phyloP scores from a whole-genome alignment of 495 filamentous ascomycete species.

The Cudoniella acicularis region DNA sequence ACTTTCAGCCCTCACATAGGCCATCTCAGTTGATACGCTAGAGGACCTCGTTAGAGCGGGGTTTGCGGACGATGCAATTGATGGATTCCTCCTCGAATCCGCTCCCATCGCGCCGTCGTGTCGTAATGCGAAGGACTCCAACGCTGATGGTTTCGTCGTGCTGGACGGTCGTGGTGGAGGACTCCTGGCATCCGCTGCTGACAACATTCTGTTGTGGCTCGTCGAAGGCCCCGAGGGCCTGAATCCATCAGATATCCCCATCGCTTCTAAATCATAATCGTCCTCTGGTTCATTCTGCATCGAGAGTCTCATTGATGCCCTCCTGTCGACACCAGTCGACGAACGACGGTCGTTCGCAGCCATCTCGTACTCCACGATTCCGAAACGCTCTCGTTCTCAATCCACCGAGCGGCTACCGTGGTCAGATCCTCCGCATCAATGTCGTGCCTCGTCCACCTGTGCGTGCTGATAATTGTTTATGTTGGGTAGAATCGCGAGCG shows the following conservation, averaged over 20 bases:
- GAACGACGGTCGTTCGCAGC: conserved; percentile 14
- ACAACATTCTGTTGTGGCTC: conserved; percentile 18
- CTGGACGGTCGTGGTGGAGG: conserved; percentile 41
- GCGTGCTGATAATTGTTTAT: not conserved
- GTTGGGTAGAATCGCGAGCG: not conserved
- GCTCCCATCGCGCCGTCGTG: conserved; percentile 37
- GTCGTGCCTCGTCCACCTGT: not conserved
- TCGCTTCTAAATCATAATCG: conserved; percentile 36
- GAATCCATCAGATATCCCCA: conserved; percentile 44
- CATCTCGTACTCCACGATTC: conserved; percentile 8
- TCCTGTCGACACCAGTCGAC: conserved; percentile 21
- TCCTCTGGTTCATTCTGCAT: conserved; percentile 30
- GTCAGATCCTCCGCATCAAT: not conserved
- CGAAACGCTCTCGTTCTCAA: conserved; percentile 3
- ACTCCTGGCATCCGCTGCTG: conserved; percentile 14
- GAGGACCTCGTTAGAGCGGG: conserved; percentile 31
- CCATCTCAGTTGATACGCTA: conserved; percentile 32
- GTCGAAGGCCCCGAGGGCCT: conserved; percentile 24
- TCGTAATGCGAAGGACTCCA: conserved; percentile 39
- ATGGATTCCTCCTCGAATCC: conserved; percentile 12
- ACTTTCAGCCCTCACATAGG: conserved; percentile 46
- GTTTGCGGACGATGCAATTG: conserved; percentile 7
- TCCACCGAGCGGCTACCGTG: not conserved
- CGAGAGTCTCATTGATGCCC: conserved; percentile 16
- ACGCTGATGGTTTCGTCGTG: conserved; percentile 39